Conservation (phyloP, 768 basidiomycete species). For the Leccinum variicolor region DNA sequence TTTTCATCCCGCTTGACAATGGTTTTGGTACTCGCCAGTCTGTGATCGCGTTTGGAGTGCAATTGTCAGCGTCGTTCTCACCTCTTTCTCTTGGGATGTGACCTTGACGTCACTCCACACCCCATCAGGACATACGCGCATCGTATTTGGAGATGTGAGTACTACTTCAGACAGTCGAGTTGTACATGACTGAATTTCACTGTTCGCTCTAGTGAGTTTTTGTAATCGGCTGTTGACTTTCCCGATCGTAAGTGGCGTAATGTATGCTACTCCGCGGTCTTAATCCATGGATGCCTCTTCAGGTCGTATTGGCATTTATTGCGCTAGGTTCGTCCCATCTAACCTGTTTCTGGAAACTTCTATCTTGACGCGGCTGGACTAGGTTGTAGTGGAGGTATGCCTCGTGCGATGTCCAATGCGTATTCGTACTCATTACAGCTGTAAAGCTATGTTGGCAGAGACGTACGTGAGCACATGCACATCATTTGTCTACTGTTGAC, state of each 20-base stretch:
- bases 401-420: background rate
- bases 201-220: conserved; percentile 27
- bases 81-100: background rate
- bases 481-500: background rate
- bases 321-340: conserved; percentile 22
- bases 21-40: conserved; percentile 17
- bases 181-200: background rate
- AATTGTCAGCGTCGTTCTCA: conserved; percentile 25
- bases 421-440: conserved; percentile 2
- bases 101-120: conserved; percentile 4
- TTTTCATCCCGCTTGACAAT: background rate
- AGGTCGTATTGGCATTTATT: conserved; percentile 28
- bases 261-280: background rate
- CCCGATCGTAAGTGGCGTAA: conserved; percentile 28
- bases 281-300: background rate
- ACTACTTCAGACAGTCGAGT: background rate
- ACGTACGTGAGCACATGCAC: conserved; percentile 18
- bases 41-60: conserved; percentile 34
- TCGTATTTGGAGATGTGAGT: conserved; percentile 37
- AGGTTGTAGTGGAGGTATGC: conserved; percentile 31
- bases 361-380: background rate
- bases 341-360: background rate
- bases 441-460: conserved; percentile 30
- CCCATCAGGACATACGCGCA: conserved; percentile 33
- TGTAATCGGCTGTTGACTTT: conserved; percentile 27